A percentile compares a stretch with the other conserved stretches of the same genome.
phyloP scores from a whole-genome alignment of 257 asterid genomes.

The Capsicum rhomboideum region DNA sequence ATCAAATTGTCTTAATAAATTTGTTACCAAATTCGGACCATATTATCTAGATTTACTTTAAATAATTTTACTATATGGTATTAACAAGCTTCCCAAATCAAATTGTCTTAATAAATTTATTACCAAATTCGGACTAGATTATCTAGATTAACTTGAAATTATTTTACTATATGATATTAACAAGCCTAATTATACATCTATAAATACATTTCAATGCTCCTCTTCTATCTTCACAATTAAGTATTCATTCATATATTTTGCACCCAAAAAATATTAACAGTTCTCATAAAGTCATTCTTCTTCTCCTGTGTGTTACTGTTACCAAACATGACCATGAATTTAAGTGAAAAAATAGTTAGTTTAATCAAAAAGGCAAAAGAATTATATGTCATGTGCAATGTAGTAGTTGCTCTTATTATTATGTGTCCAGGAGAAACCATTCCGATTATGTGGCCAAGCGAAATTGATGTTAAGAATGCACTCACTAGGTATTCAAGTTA shows the following conservation, averaged over 20 bases:
- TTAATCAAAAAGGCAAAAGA: conserved; percentile 32
- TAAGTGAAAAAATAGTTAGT: conserved; percentile 18
- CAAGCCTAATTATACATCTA: not conserved
- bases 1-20: no score
- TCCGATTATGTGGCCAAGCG: conserved; percentile 26
- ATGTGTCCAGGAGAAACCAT: conserved; percentile 1
- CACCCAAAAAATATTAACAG: not conserved
- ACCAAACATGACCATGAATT: not conserved
- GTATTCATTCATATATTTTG: no score
- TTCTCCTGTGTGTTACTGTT: no score
- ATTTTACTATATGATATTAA: no score
- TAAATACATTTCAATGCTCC: no score
- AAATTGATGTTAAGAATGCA: conserved; percentile 2
- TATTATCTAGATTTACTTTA: no score
- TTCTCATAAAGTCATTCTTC: no score
- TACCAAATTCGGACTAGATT: no score
- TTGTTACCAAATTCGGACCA: no score
- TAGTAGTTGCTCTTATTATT: conserved; percentile 17
- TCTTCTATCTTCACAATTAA: not conserved
- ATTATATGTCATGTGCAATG: conserved; percentile 25
- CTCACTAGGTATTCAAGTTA: conserved; percentile 16
- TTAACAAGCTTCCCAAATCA: no score
- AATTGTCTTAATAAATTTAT: not conserved
- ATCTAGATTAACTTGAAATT: not conserved
- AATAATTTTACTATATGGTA: no score